Evolutionary conservation across 2,329 filamentous ascomycete species (phyloP), one percentile per base, ranked within the genome.

Genomic region (Colletotrichum phormii): DNA sequence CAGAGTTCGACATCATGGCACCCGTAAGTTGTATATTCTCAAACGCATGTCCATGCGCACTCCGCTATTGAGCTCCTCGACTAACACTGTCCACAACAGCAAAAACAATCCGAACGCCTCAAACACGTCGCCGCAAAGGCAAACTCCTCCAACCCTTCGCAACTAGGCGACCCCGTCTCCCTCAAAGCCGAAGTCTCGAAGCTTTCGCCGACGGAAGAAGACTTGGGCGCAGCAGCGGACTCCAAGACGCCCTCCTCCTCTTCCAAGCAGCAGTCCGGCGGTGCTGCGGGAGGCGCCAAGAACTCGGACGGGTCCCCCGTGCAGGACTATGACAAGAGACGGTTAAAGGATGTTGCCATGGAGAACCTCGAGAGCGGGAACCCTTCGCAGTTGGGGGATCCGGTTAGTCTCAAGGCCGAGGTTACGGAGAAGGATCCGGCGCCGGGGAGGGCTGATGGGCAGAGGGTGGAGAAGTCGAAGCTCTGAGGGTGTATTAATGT

Each of bases 401-500:
- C 83, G 2, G 79, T 83, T 42, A 84, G 81, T 60, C 51, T 83
- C 33, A 84, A 84, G 71, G 82, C 82, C 8, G 83, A 84, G 71
- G 80, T 76, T 65, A 81, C 78, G 69, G 77, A 79, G 18, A 75
- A 67, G 51, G 72, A 80, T 37, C 81, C 81, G 1, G 76, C 75
- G 18, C 42, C 42, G 4, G 75, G 77, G 22, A 75, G 74, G 15
- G 80, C 80, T 58, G 74, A 75, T 4, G 78, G 78, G 33, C 67
- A 73, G 67, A 59, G 67, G 57, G 57, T 55, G 51, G 51, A 51
- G 31, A 53, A 55, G 57, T 74, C 74, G 51, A 75, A 75, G 55
- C 57, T 75, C n/a, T 1, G 74, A 57, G 72, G 35, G 29, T 1
- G 29, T 0, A 8, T 15, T 24, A 24, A 11, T 6, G 18, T 18